Percentiles rank a stretch among this genome's conserved stretches.
These are phyloP conservation scores for Bretschneidera sinensis DNA, from an alignment of 345 rosid species.

Conservation along the genomic window DNA sequence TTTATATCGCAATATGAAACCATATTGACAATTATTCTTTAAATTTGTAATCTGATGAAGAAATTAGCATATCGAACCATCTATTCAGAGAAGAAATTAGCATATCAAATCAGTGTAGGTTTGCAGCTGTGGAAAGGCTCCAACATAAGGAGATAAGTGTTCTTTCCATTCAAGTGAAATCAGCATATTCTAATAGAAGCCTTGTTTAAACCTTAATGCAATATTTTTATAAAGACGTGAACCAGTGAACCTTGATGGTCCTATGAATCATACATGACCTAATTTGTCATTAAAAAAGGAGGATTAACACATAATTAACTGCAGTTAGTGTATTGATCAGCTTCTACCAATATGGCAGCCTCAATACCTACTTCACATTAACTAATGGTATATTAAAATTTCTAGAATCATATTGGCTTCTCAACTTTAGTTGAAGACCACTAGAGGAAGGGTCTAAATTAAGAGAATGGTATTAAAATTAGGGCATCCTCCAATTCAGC, in stretches of 20 bases:
- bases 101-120: constrained; percentile 12
- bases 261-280: constrained; percentile 29
- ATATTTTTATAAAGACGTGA: too few relatives aligned
- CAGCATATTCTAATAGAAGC: constrained; percentile 8
- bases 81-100: too few relatives aligned
- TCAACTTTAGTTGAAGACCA: constrained; percentile 21
- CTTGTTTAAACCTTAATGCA: too few relatives aligned
- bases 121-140: constrained; percentile 13
- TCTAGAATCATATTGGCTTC: constrained; percentile 9
- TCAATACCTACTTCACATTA: constrained; percentile 8
- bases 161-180: constrained; percentile 14
- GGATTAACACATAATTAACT: background rate
- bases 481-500: too few relatives aligned
- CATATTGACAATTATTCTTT: too few relatives aligned
- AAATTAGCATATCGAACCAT: too few relatives aligned
- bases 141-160: constrained; percentile 19
- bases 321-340: too few relatives aligned
- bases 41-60: too few relatives aligned
- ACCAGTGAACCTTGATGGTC: constrained; percentile 10
- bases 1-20: too few relatives aligned
- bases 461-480: background rate
- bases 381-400: background rate
- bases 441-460: background rate
- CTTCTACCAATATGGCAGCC: too few relatives aligned
- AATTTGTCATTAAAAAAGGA: constrained; percentile 8